Percentiles rank a stretch among this genome's conserved stretches.
phyloP scores from a whole-genome alignment of 2,329 filamentous ascomycete genomes.

The Verticillium albo-atrum region DNA sequence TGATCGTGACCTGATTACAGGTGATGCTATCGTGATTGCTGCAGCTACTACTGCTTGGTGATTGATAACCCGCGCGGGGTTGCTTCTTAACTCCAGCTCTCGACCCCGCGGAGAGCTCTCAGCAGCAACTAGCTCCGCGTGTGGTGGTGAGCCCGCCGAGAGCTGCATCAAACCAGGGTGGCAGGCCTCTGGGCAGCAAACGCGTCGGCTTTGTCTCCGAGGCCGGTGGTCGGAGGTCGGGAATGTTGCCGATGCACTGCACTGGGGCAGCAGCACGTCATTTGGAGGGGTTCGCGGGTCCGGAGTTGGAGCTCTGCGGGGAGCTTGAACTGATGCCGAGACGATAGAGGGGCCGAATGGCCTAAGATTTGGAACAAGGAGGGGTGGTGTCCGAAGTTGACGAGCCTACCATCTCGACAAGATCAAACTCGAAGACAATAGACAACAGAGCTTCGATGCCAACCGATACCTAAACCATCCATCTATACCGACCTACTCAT shows the following conservation, averaged over 20 bases:
- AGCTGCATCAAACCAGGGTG: too few relatives aligned
- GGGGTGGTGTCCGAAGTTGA: not conserved
- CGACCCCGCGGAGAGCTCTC: not conserved
- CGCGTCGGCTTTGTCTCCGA: conserved; percentile 8
- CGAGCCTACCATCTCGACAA: not conserved
- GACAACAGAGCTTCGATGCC: too few relatives aligned
- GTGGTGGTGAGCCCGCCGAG: not conserved
- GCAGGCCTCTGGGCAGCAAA: not conserved
- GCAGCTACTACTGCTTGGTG: too few relatives aligned
- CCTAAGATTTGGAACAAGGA: not conserved
- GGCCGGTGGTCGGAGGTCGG: not conserved
- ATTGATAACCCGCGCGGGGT: not conserved
- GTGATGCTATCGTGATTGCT: not conserved
- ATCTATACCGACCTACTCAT: too few relatives aligned
- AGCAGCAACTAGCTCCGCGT: not conserved
- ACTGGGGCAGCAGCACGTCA: not conserved
- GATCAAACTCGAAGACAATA: too few relatives aligned
- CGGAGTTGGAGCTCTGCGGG: not conserved
- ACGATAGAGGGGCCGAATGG: not conserved
- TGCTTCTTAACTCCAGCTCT: not conserved
- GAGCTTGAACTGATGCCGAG: not conserved
- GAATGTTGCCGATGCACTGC: not conserved
- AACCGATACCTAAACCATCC: too few relatives aligned
- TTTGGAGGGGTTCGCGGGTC: not conserved
- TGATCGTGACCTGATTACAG: too few relatives aligned